These are phyloP conservation scores for Pleurotus platypus DNA, from an alignment of 768 basidiomycete species.

Conservation along the genomic window DNA sequence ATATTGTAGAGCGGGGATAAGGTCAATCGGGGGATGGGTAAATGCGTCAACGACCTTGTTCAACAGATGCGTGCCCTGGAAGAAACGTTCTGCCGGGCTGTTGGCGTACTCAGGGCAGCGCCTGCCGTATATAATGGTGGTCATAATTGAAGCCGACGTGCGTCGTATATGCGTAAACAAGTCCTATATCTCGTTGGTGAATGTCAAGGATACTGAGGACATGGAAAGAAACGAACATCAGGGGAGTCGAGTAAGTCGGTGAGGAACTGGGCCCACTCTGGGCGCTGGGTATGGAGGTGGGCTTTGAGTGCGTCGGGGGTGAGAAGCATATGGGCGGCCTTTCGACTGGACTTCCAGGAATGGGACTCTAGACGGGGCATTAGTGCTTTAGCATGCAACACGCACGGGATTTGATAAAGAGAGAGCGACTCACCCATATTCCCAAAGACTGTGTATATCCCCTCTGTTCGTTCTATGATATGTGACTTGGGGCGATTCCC, in stretches of 20 bases:
- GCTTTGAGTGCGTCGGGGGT: neutral
- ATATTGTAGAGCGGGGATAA: constrained; percentile 13
- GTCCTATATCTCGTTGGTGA: constrained; percentile 13
- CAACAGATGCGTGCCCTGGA: constrained; percentile 2
- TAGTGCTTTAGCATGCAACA: no score
- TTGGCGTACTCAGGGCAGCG: constrained; percentile 12
- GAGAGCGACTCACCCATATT: neutral
- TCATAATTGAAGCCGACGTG: constrained; percentile 12
- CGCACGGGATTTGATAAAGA: neutral
- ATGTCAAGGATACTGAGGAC: neutral
- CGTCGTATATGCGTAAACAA: constrained; percentile 13
- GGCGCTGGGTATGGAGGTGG: constrained; percentile 5
- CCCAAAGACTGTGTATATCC: constrained; percentile 14
- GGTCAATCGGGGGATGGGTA: constrained; percentile 12
- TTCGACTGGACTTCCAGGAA: no score
- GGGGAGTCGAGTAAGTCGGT: constrained; percentile 23
- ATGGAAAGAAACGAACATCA: constrained; percentile 14
- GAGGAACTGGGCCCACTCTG: constrained; percentile 24
- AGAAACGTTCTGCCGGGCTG: constrained; percentile 3
- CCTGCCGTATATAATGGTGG: constrained; percentile 14
- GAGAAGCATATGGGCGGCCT: constrained; percentile 13
- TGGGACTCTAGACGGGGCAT: no score
- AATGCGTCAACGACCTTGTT: constrained; percentile 2
- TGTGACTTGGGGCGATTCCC: constrained; percentile 19
- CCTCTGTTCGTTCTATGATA: constrained; percentile 18